phyloP scores from a whole-genome alignment of 306 rosid genomes.

The Sechiopsis laciniata region DNA sequence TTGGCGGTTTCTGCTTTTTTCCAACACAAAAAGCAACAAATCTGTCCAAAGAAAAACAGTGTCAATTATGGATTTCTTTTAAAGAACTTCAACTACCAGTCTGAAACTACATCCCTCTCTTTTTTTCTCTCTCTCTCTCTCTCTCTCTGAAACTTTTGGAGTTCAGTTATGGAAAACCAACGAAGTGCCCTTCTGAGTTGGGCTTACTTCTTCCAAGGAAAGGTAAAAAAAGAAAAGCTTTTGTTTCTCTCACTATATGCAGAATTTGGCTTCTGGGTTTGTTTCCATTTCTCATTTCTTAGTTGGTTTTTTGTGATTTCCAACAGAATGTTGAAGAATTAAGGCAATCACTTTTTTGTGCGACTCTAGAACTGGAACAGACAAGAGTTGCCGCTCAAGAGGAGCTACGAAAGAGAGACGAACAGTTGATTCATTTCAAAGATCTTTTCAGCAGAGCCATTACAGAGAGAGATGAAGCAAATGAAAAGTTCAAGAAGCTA shows the following conservation, averaged over 20 bases:
- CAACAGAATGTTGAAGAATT: conserved; percentile 74
- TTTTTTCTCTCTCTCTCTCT: conserved; percentile 9
- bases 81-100: conserved; percentile 18
- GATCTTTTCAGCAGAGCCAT: conserved; percentile 60
- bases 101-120: conserved; percentile 10
- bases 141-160: conserved; percentile 22
- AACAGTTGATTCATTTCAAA: conserved; percentile 53
- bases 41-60: conserved; percentile 16
- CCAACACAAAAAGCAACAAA: conserved; percentile 30
- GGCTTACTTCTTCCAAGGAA: conserved; percentile 20
- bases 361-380: conserved; percentile 80
- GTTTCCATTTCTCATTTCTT: not conserved
- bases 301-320: not conserved
- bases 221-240: not conserved
- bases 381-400: conserved; percentile 61
- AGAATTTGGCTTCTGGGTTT: conserved; percentile 19
- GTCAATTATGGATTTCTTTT: conserved; percentile 1
- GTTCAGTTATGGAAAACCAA: conserved; percentile 56
- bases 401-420: conserved; percentile 76
- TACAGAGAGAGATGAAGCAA: conserved; percentile 79
- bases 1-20: conserved; percentile 47
- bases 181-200: conserved; percentile 25
- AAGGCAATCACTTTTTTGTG: conserved; percentile 51
- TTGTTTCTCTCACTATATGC: conserved; percentile 16
- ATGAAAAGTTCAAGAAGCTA: conserved; percentile 54